Evolutionary conservation across 768 basidiomycete species (phyloP).

Genomic region (Hydnum rufescens): DNA sequence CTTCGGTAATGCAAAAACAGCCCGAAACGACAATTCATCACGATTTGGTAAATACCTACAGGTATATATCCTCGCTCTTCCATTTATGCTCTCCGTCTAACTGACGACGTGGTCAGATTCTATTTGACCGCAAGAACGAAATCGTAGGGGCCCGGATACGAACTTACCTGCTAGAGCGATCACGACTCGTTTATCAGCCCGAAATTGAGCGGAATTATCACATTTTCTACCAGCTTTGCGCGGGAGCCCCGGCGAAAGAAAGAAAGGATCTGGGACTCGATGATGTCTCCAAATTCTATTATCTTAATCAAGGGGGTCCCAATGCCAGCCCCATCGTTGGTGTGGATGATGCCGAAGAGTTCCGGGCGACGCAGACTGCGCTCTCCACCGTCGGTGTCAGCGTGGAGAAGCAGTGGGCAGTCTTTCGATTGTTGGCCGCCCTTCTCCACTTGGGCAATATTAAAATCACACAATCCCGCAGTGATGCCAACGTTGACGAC

Average conservation of each 20-base stretch:
- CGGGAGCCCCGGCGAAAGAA: slow-evolving; percentile 88
- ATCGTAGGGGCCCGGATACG: slow-evolving; percentile 98
- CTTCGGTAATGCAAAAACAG: slow-evolving; percentile 98
- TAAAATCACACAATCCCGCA: slow-evolving; percentile 62
- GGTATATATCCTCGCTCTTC: slow-evolving; percentile 26
- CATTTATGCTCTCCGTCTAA: background rate
- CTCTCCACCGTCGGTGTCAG: slow-evolving; percentile 94
- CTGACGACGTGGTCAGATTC: slow-evolving; percentile 36
- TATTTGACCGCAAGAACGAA: slow-evolving; percentile 88
- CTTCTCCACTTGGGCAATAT: slow-evolving; percentile 97
- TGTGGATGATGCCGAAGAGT: slow-evolving; percentile 93
- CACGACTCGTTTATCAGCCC: slow-evolving; percentile 93
- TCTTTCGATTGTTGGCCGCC: slow-evolving; percentile 83
- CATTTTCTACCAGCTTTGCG: slow-evolving; percentile 98
- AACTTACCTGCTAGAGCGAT: slow-evolving; percentile 93
- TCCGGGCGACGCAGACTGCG: slow-evolving; percentile 80
- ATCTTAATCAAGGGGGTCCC: slow-evolving; percentile 84
- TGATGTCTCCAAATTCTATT: slow-evolving; percentile 75
- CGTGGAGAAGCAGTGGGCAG: slow-evolving; percentile 95
- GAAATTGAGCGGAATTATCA: slow-evolving; percentile 96
- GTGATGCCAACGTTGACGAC: slow-evolving; percentile 70
- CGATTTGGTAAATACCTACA: slow-evolving; percentile 99
- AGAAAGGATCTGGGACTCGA: slow-evolving; percentile 88
- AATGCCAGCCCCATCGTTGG: slow-evolving; percentile 70
- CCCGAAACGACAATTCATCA: slow-evolving; percentile 96